phyloP scores from a whole-genome alignment of 352 stramenopile species.

The Pythium aphanidermatum region DNA sequence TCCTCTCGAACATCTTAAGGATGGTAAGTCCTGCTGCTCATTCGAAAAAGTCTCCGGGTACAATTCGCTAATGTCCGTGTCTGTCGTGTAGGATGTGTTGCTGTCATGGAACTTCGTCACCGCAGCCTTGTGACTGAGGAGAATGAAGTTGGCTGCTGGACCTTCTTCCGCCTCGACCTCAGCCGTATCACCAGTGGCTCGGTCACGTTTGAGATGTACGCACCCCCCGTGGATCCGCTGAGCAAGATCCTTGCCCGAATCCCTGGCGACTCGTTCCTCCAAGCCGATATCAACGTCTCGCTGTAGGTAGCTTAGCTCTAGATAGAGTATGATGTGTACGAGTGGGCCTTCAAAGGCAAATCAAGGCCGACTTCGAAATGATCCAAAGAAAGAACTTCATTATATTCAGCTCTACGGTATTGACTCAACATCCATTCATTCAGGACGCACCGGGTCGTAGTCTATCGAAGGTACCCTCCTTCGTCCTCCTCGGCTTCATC shows the following conservation, averaged over 20 bases:
- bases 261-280: conserved; percentile 83
- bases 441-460: too few relatives aligned
- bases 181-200: conserved; percentile 84
- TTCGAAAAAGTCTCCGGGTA: too few relatives aligned
- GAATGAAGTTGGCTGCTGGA: conserved; percentile 86
- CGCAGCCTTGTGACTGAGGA: conserved; percentile 78
- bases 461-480: too few relatives aligned
- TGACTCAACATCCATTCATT: too few relatives aligned
- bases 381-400: too few relatives aligned
- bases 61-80: too few relatives aligned
- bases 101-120: conserved; percentile 84
- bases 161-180: conserved; percentile 85
- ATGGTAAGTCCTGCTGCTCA: conserved; percentile 65
- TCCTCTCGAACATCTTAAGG: conserved; percentile 79
- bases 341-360: background rate
- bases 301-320: too few relatives aligned
- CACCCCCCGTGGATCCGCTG: conserved; percentile 71
- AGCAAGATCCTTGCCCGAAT: conserved; percentile 84
- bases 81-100: conserved; percentile 57
- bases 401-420: too few relatives aligned
- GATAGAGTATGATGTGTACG: background rate
- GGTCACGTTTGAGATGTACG: conserved; percentile 88
- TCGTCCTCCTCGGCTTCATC: conserved; percentile 12
- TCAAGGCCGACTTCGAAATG: too few relatives aligned
- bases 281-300: conserved; percentile 85